Conservation (phyloP, 257 asterid species). For the Coffea eugenioides region DNA sequence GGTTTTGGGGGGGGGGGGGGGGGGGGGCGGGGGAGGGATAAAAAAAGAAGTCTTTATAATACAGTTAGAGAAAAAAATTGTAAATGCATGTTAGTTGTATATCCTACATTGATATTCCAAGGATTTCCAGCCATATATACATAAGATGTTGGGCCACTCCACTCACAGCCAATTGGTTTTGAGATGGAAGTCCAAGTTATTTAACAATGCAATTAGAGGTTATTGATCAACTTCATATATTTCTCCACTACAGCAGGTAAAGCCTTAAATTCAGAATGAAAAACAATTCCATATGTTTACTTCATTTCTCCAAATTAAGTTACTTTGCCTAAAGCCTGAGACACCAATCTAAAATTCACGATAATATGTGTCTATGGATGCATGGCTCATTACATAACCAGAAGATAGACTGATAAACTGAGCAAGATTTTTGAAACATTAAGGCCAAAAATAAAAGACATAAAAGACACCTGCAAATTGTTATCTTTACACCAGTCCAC, state of each 20-base stretch:
- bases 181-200: too few species aligned
- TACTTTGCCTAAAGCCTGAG: background rate
- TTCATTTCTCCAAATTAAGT: background rate
- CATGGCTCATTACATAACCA: background rate
- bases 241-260: background rate
- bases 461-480: constrained; percentile 66
- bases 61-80: background rate
- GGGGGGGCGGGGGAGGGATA: too few species aligned
- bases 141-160: too few species aligned
- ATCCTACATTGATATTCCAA: too few species aligned
- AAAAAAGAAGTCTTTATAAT: too few species aligned
- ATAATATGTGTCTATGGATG: background rate
- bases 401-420: background rate
- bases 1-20: too few species aligned
- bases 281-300: background rate
- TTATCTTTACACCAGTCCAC: constrained; percentile 80
- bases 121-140: too few species aligned
- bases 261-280: background rate
- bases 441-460: background rate
- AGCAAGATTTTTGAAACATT: background rate
- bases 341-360: background rate
- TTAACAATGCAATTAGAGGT: background rate
- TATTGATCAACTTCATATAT: background rate
- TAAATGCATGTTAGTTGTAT: too few species aligned
- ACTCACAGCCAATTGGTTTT: too few species aligned